Evolutionary conservation across 176 grass and related monocot genomes (phyloP).

Genomic region (Musa schizocarpa): DNA sequence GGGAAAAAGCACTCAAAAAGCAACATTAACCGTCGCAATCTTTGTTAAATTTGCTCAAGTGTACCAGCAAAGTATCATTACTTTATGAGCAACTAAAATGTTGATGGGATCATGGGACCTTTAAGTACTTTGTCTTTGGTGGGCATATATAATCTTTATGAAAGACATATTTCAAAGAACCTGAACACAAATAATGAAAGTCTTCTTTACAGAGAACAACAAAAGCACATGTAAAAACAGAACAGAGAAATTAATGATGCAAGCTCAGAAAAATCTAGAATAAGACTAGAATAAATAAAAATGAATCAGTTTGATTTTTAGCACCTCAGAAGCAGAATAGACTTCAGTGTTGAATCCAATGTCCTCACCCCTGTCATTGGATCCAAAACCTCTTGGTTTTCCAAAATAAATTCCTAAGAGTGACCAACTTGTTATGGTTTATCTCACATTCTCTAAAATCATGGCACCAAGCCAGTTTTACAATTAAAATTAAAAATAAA

Average conservation of each 20-base stretch:
- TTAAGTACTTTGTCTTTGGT: too few species aligned
- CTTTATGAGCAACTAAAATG: too few species aligned
- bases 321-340: slow-evolving; percentile 72
- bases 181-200: background rate
- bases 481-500: background rate
- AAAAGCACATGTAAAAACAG: too few species aligned
- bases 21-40: too few species aligned
- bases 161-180: background rate
- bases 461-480: background rate
- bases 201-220: too few species aligned
- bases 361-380: slow-evolving; percentile 67
- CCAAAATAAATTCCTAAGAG: slow-evolving; percentile 63
- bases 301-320: background rate
- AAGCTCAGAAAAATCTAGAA: background rate
- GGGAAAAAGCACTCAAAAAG: too few species aligned
- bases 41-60: too few species aligned
- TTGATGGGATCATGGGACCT: too few species aligned
- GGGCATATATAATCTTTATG: too few species aligned
- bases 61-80: too few species aligned
- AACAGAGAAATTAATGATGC: background rate
- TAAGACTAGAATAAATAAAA: background rate
- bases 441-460: too few species aligned
- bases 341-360: slow-evolving; percentile 90
- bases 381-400: slow-evolving; percentile 91
- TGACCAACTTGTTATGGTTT: background rate